Conservation (phyloP, 352 stramenopile species). For the Elongisporangium undulatum region DNA sequence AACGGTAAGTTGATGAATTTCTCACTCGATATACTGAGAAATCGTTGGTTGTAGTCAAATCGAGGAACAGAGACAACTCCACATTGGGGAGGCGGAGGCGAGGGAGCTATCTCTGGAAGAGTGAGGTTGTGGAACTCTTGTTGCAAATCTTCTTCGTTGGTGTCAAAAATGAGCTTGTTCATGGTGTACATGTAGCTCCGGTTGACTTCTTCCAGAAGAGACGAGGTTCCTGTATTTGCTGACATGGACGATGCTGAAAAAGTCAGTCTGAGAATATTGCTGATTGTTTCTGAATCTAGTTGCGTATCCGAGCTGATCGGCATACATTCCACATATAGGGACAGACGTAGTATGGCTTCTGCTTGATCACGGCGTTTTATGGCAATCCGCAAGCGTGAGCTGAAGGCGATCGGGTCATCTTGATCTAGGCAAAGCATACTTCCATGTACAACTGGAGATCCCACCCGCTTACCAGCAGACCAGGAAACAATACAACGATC, state of each 20-base stretch:
- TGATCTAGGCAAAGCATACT: conserved; percentile 62
- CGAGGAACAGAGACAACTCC: conserved; percentile 42
- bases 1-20: conserved; percentile 71
- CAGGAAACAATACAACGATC: conserved; percentile 68
- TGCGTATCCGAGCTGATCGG: conserved; percentile 59
- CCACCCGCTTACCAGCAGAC: conserved; percentile 68
- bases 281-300: conserved; percentile 63
- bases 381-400: conserved; percentile 29
- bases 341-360: conserved; percentile 55
- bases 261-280: conserved; percentile 66
- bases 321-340: conserved; percentile 75
- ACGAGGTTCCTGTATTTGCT: conserved; percentile 46
- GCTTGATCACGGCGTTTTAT: conserved; percentile 47
- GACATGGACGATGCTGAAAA: conserved; percentile 53
- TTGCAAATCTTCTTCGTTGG: conserved; percentile 55
- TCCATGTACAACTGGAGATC: conserved; percentile 53
- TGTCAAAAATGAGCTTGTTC: conserved; percentile 91
- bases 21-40: conserved; percentile 48
- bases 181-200: conserved; percentile 90
- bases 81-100: conserved; percentile 27
- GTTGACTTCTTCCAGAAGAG: conserved; percentile 88
- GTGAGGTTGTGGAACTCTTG: conserved; percentile 51
- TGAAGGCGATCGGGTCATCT: conserved; percentile 45
- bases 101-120: conserved; percentile 21
- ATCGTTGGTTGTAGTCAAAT: conserved; percentile 75